Conservation (phyloP, 352 stramenopile genomes). For the Phytophthora cajani region DNA sequence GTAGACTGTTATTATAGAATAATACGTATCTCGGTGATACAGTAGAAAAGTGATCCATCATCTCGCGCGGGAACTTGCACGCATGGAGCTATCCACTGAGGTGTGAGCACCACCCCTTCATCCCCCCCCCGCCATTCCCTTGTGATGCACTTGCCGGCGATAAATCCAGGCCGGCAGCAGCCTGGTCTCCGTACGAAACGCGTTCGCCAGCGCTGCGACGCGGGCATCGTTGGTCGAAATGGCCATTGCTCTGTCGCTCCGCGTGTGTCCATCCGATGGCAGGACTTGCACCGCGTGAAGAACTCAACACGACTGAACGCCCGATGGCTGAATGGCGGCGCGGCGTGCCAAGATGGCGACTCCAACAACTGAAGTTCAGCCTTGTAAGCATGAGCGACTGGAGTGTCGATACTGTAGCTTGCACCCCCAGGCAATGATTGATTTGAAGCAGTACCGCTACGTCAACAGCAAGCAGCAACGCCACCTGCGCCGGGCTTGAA, state of each 20-base stretch:
- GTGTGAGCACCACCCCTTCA: no score
- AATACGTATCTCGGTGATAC: background rate
- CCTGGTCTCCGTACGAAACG: background rate
- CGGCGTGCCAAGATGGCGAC: background rate
- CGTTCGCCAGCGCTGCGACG: conserved; percentile 28
- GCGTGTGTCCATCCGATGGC: conserved; percentile 28
- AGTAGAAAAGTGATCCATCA: background rate
- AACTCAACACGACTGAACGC: background rate
- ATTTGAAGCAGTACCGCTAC: background rate
- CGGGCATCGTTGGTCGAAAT: conserved; percentile 9
- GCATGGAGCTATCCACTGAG: no score
- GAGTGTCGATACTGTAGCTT: background rate
- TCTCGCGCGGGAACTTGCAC: background rate
- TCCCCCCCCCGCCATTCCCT: background rate
- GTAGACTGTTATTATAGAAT: background rate
- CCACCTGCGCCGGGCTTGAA: background rate
- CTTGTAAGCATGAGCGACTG: background rate
- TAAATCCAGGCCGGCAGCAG: conserved; percentile 25
- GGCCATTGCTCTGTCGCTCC: conserved; percentile 5
- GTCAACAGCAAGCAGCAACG: background rate
- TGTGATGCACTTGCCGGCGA: conserved; percentile 2
- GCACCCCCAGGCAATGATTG: background rate
- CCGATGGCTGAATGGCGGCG: background rate
- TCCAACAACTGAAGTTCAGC: background rate
- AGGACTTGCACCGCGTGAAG: background rate